These are phyloP conservation scores for Trametes cubensis DNA, from an alignment of 768 basidiomycete genomes.

Conservation along the genomic window DNA sequence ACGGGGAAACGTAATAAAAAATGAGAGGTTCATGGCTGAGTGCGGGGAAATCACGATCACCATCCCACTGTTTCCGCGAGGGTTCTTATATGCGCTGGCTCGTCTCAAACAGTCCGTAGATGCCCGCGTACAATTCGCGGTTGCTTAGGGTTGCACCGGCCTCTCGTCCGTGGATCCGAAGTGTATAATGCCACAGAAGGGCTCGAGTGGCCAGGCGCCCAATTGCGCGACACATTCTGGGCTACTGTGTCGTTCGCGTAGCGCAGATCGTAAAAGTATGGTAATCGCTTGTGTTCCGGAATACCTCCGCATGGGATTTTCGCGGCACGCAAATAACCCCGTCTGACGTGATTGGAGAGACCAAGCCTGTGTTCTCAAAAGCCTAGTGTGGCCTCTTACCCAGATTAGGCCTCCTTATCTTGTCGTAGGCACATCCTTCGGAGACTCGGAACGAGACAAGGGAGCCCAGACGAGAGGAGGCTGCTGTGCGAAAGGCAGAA, in stretches of 20 bases:
- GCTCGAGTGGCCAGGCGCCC: background rate
- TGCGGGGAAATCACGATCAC: conserved; percentile 8
- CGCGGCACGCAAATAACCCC: conserved; percentile 8
- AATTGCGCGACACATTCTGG: conserved; percentile 5
- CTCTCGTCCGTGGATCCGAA: conserved; percentile 21
- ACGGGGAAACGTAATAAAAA: conserved; percentile 24
- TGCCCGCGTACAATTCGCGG: conserved; percentile 2
- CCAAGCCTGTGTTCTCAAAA: conserved; percentile 14
- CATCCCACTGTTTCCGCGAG: background rate
- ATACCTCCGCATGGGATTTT: conserved; percentile 19
- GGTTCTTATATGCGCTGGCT: conserved; percentile 15
- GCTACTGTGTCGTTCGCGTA: conserved; percentile 13
- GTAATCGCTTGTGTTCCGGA: conserved; percentile 22
- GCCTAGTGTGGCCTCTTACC: conserved; percentile 12
- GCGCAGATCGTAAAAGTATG: conserved; percentile 22
- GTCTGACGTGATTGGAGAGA: conserved; percentile 22
- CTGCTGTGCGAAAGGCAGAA: conserved; percentile 14
- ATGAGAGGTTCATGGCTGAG: conserved; percentile 16
- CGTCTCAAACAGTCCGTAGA: background rate
- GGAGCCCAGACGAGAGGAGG: conserved; percentile 13
- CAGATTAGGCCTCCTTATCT: conserved; percentile 17
- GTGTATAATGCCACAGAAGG: conserved; percentile 15
- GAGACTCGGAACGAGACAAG: conserved; percentile 22
- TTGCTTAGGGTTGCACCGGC: conserved; percentile 13
- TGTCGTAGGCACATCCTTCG: conserved; percentile 1